Base-by-base conservation (phyloP, 805 yeast species). In the Starmerella asiatica region DNA sequence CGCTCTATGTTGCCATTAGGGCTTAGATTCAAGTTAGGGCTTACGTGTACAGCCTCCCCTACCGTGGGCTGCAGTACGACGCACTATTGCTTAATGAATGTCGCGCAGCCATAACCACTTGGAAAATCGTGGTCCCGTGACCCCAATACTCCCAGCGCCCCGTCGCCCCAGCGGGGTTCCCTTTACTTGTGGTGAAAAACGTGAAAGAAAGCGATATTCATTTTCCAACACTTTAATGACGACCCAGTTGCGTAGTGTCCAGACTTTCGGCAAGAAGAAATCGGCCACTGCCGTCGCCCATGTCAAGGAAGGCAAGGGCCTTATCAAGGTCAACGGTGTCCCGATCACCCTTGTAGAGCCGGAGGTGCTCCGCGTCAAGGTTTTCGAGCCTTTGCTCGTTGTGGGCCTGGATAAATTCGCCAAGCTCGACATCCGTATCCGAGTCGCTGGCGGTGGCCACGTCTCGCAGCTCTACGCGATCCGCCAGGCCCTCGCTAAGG, bases 391-490 rank as follows among this genome's bases (percentile, higher is more conserved):
- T 68, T 77, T 91, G 65, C 76, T 93, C 66, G 73, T 91, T 67
- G 97, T 84, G 64, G 98, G 98, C 64, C 77, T 91, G 65, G 97
- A 91, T 78, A 91, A 91, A 74, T 91, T 85, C 74, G 88, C 93
- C 69, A 78, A 79, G 76, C 79, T 91, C 62, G 98, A 91, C 73
- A 84, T 91, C 74, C 88, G 97, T 76, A 93, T 91, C 67, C 79
- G 91, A 71, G 97, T 91, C 65, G 77, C 94, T 66, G 98, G 98
- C 72, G 98, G 98, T 85, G 98, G 98, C 75, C 98, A 91, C 80
- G 96, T 88, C 58, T 88, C 97, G 55, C 98, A 91, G 77, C 93
- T 91, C 57, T 91, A 91, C 76, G 98, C 98, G 59, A 91, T 91
- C 73, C 88, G 98, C 78, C 98, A 91, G 62, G 98, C 98, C 56